These are phyloP conservation scores for Trichothecium roseum DNA, from an alignment of 2,329 filamentous ascomycete species.

Conservation along the genomic window DNA sequence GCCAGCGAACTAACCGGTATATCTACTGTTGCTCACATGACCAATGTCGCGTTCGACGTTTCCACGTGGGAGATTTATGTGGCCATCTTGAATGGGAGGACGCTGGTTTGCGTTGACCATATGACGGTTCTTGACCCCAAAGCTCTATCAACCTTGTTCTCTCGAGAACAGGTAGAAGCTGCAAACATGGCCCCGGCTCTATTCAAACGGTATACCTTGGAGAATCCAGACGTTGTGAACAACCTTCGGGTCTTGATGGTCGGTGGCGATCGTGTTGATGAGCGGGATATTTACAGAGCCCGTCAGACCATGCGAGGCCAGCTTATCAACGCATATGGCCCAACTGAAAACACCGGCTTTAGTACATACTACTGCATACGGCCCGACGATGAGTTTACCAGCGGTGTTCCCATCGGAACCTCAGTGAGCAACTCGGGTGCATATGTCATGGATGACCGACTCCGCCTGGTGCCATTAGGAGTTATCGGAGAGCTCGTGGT, in stretches of 20 bases:
- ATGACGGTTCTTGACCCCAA: slow-evolving; percentile 4
- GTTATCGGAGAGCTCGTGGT: slow-evolving; percentile 14
- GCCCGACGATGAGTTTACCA: slow-evolving; percentile 2
- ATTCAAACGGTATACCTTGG: slow-evolving; percentile 10
- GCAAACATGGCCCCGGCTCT: slow-evolving; percentile 12
- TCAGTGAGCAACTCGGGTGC: slow-evolving; percentile 11
- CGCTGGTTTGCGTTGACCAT: slow-evolving; percentile 8
- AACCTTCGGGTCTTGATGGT: slow-evolving; percentile 11
- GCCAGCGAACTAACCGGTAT: neutral
- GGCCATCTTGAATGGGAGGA: slow-evolving; percentile 8
- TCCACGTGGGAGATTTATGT: slow-evolving; percentile 7
- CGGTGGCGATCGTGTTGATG: slow-evolving; percentile 2
- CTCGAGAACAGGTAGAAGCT: slow-evolving; percentile 22
- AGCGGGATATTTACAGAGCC: slow-evolving; percentile 6
- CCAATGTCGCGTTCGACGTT: slow-evolving; percentile 7
- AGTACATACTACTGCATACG: slow-evolving; percentile 8
- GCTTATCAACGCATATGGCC: slow-evolving; percentile 11
- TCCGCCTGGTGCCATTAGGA: slow-evolving; percentile 8
- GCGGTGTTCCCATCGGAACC: slow-evolving; percentile 12
- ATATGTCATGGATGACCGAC: slow-evolving; percentile 7
- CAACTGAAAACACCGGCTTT: slow-evolving; percentile 11
- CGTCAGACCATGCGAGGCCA: neutral
- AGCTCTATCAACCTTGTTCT: slow-evolving; percentile 6
- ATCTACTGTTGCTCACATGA: neutral
- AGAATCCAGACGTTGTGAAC: slow-evolving; percentile 22